phyloP scores from a whole-genome alignment of 208 protist genomes.

The Wallacemonas sp. region DNA sequence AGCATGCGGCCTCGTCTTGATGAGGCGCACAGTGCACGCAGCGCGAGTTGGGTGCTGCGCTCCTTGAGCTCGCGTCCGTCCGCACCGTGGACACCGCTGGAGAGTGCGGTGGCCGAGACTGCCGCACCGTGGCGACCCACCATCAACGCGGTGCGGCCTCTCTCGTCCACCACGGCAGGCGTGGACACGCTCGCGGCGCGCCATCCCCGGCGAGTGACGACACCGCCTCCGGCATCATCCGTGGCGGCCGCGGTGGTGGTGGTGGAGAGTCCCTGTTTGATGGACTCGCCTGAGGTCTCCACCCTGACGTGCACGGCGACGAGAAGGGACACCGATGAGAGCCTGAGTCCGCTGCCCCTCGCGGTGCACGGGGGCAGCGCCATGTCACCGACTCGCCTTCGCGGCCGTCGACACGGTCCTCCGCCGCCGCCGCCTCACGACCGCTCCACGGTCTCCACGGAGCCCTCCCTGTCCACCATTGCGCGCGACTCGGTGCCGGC shows the following conservation, averaged over 20 bases:
- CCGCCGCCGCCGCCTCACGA: no score
- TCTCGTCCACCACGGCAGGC: no score
- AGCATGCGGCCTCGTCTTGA: no score
- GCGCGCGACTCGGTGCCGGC: not conserved
- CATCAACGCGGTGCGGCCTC: no score
- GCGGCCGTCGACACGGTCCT: no score
- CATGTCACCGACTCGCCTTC: no score
- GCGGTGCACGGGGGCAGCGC: no score
- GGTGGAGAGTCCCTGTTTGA: not conserved
- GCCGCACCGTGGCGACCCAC: constrained; percentile 6
- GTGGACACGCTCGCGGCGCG: not conserved
- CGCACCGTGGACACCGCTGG: not conserved
- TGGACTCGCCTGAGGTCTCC: not conserved
- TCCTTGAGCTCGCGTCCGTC: not conserved
- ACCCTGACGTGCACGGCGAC: not conserved
- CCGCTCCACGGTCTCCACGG: not conserved
- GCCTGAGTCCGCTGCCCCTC: not conserved
- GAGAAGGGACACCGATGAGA: not conserved
- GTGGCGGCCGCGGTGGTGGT: not conserved
- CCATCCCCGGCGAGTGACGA: not conserved
- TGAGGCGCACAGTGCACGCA: no score
- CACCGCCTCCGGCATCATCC: no score
- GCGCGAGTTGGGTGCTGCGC: constrained; percentile 3
- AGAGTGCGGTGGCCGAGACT: not conserved
- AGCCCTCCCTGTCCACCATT: not conserved